Conservation (phyloP, 345 rosid species). For the Murraya paniculata region DNA sequence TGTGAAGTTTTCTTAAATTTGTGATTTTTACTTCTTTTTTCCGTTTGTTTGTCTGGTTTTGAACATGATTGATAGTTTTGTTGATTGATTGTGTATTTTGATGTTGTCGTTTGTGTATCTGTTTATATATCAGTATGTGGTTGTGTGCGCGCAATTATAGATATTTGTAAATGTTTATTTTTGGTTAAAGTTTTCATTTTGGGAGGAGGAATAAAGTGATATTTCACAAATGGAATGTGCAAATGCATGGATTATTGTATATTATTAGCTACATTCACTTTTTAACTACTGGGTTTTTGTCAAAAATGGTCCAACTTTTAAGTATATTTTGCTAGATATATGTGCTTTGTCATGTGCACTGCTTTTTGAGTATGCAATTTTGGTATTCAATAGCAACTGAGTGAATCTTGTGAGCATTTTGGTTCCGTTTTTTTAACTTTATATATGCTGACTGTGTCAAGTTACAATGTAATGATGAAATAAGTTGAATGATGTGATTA, state of each 20-base stretch:
- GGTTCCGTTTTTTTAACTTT: neutral
- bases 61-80: neutral
- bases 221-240: constrained; percentile 19
- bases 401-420: constrained; percentile 7
- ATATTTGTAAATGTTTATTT: neutral
- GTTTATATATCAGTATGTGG: neutral
- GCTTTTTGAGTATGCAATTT: constrained; percentile 18
- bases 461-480: constrained; percentile 2
- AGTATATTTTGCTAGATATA: neutral
- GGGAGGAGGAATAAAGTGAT: constrained; percentile 7
- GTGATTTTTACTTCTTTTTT: neutral
- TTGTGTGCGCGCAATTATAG: neutral
- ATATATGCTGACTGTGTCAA: constrained; percentile 2
- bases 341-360: constrained; percentile 5
- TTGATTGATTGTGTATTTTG: constrained; percentile 5
- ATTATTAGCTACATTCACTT: constrained; percentile 32
- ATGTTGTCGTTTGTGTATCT: neutral
- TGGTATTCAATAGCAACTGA: neutral
- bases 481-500: constrained; percentile 11
- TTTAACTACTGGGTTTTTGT: constrained; percentile 6
- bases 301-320: constrained; percentile 7
- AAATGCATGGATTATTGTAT: constrained; percentile 11
- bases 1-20: neutral
- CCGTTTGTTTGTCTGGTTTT: neutral
- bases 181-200: constrained; percentile 1